These are phyloP conservation scores for Anethum foeniculum DNA, from an alignment of 140 eudicot species.

Conservation along the genomic window DNA sequence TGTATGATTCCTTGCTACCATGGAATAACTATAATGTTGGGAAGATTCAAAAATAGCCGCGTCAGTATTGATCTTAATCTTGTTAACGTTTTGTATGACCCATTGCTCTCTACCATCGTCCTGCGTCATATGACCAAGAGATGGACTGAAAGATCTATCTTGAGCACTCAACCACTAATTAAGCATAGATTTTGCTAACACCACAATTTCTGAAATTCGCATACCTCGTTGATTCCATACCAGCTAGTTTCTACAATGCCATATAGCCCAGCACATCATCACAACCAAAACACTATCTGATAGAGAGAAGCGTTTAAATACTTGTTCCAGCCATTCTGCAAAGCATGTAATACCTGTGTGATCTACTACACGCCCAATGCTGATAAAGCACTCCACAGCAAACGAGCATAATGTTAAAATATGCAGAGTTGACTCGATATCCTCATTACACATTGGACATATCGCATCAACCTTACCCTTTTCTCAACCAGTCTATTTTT, in stretches of 20 bases:
- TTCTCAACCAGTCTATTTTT: neutral
- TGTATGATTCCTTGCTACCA: neutral
- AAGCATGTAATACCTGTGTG: fast-evolving
- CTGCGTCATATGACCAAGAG: neutral
- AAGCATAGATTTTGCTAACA: neutral
- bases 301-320: fast-evolving
- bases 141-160: neutral
- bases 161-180: neutral
- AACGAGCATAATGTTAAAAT: too few relatives aligned
- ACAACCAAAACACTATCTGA: fast-evolving
- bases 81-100: neutral
- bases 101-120: neutral
- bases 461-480: neutral
- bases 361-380: fast-evolving
- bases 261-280: neutral
- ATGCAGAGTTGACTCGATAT: fast-evolving
- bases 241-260: neutral
- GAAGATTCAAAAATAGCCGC: neutral
- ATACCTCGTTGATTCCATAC: neutral
- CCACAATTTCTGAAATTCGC: neutral
- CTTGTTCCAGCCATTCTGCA: neutral
- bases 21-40: neutral
- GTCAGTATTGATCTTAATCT: neutral
- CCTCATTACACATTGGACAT: neutral
- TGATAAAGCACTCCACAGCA: neutral